phyloP scores from a whole-genome alignment of 2,329 filamentous ascomycete genomes.

The Diaporthe sp. region DNA sequence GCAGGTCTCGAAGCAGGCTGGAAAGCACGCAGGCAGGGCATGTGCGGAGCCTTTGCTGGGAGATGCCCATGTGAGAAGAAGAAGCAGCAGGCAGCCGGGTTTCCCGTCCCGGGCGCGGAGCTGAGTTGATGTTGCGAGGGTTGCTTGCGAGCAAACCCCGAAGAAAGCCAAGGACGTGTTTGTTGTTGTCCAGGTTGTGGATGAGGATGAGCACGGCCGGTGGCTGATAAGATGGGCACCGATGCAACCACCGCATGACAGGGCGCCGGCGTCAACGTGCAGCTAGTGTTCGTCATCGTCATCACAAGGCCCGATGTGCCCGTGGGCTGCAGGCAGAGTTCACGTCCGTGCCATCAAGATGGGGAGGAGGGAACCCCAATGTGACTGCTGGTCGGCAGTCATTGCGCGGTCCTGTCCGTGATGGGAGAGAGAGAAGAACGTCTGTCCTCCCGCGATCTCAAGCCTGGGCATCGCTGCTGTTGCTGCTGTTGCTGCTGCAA shows the following conservation, averaged over 20 bases:
- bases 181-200: not conserved
- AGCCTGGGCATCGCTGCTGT: not conserved
- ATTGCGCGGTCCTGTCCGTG: not conserved
- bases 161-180: not conserved
- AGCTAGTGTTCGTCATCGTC: not conserved
- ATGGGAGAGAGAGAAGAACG: not conserved
- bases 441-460: not conserved
- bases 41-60: not conserved
- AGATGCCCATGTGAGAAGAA: not conserved
- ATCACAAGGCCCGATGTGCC: not conserved
- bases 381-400: not conserved
- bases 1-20: constrained; percentile 8
- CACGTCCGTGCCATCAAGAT: constrained; percentile 1
- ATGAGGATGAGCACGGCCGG: not conserved
- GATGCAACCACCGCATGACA: constrained; percentile 20
- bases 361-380: not conserved
- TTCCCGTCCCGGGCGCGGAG: not conserved
- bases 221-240: constrained; percentile 6
- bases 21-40: not conserved
- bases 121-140: not conserved
- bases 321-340: constrained; percentile 11
- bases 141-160: constrained; percentile 17
- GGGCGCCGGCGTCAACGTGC: constrained; percentile 4
- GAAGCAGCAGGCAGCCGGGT: not conserved
- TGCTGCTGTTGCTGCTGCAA: not conserved